Percentiles rank a stretch among this genome's conserved stretches.
phyloP scores from a whole-genome alignment of 768 basidiomycete genomes.

The Termitomyces sp. region DNA sequence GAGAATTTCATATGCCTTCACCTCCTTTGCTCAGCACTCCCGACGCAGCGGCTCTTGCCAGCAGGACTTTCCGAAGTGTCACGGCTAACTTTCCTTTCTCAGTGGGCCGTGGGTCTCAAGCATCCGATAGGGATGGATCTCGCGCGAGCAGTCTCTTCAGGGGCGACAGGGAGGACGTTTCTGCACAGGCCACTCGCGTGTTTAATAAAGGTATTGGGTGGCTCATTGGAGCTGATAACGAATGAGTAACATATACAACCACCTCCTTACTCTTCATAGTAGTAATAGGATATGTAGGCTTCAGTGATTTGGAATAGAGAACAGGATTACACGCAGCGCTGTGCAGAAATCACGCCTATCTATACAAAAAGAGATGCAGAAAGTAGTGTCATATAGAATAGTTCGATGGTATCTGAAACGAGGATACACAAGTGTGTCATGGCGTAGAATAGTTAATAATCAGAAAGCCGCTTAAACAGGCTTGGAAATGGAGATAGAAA shows the following conservation, averaged over 20 bases:
- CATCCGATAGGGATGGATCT: slow-evolving; percentile 38
- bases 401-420: slow-evolving; percentile 4
- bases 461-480: slow-evolving; percentile 1
- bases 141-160: slow-evolving; percentile 35
- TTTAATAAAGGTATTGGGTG: slow-evolving; percentile 92
- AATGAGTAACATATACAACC: slow-evolving; percentile 8
- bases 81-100: slow-evolving; percentile 74
- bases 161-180: slow-evolving; percentile 55
- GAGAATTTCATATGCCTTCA: slow-evolving; percentile 63
- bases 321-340: neutral
- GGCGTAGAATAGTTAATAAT: neutral
- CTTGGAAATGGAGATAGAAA: slow-evolving; percentile 11
- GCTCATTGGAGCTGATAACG: slow-evolving; percentile 85
- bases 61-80: slow-evolving; percentile 71
- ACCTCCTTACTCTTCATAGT: neutral
- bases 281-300: neutral
- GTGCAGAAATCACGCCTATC: slow-evolving; percentile 1
- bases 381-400: slow-evolving; percentile 5
- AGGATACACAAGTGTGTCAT: neutral
- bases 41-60: slow-evolving; percentile 77
- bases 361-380: slow-evolving; percentile 7
- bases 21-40: slow-evolving; percentile 67
- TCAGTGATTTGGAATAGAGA: neutral
- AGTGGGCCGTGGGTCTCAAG: slow-evolving; percentile 36
- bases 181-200: slow-evolving; percentile 70